A percentile compares a stretch with the other conserved stretches of the same genome.
Conservation (phyloP, 495 filamentous ascomycete genomes). For the Aspergillus saccharolyticus region DNA sequence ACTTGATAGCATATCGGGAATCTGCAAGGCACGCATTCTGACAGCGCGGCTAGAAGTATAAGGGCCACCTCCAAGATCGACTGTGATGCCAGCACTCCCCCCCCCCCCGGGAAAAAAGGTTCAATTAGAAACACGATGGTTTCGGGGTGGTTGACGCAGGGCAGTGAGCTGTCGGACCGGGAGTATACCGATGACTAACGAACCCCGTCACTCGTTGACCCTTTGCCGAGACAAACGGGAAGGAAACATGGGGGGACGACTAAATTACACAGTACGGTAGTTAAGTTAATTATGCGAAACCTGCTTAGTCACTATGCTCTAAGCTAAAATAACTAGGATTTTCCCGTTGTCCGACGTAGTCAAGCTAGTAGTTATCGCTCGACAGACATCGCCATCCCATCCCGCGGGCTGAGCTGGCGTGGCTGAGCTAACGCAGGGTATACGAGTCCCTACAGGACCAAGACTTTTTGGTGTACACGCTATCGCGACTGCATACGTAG, state of each 20-base stretch:
- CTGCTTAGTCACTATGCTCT: too few relatives aligned
- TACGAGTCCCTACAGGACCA: conserved; percentile 5
- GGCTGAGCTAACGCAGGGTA: conserved; percentile 4
- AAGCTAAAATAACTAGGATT: too few relatives aligned
- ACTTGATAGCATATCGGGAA: too few relatives aligned
- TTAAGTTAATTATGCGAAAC: too few relatives aligned
- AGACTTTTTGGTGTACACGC: not conserved
- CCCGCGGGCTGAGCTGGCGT: not conserved
- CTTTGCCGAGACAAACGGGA: not conserved
- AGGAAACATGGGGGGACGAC: not conserved
- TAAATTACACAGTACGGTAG: too few relatives aligned
- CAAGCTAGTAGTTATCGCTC: too few relatives aligned
- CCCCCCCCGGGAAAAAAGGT: too few relatives aligned
- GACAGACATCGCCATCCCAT: too few relatives aligned
- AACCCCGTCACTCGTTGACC: not conserved
- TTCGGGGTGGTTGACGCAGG: too few relatives aligned
- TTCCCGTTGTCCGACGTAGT: too few relatives aligned
- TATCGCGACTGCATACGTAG: not conserved
- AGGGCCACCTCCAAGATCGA: not conserved
- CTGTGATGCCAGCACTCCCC: not conserved
- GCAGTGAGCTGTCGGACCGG: too few relatives aligned
- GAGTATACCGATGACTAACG: not conserved
- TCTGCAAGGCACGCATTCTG: not conserved
- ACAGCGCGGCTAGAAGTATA: conserved; percentile 5
- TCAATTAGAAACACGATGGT: too few relatives aligned